These are phyloP conservation scores for Candida frijolesensis DNA, from an alignment of 1,139 yeast genomes.

Conservation along the genomic window DNA sequence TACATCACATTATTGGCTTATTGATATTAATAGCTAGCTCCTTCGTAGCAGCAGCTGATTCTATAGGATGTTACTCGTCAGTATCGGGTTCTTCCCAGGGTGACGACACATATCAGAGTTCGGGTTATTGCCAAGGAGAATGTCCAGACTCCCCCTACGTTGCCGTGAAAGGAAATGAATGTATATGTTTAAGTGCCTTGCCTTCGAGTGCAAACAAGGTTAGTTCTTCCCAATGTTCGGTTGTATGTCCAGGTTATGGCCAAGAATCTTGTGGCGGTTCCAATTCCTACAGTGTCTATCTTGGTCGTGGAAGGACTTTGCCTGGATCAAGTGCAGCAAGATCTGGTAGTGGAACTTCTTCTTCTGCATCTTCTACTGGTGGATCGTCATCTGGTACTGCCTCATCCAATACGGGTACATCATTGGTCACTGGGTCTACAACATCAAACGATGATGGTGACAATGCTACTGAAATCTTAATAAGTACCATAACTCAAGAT, in stretches of 20 bases:
- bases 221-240: constrained; percentile 38
- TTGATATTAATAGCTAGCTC: neutral
- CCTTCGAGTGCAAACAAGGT: constrained; percentile 45
- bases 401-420: constrained; percentile 13
- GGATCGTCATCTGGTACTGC: constrained; percentile 3
- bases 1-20: neutral
- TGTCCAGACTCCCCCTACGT: constrained; percentile 57
- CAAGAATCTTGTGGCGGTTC: constrained; percentile 59
- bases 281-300: constrained; percentile 43
- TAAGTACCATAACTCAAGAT: constrained; percentile 9
- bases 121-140: constrained; percentile 45
- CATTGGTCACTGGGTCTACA: constrained; percentile 25
- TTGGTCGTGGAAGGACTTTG: constrained; percentile 19
- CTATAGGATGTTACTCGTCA: constrained; percentile 35
- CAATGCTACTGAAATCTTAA: constrained; percentile 9
- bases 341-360: constrained; percentile 5
- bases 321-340: constrained; percentile 9
- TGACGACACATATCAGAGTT: constrained; percentile 48
- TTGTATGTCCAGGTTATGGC: constrained; percentile 54
- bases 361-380: constrained; percentile 11
- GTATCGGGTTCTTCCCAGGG: constrained; percentile 32
- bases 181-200: constrained; percentile 63
- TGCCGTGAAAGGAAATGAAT: constrained; percentile 61
- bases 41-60: constrained; percentile 5
- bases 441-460: constrained; percentile 4